Base-by-base conservation (phyloP, 176 grass and related monocot species). In the Oryza brachyantha region DNA sequence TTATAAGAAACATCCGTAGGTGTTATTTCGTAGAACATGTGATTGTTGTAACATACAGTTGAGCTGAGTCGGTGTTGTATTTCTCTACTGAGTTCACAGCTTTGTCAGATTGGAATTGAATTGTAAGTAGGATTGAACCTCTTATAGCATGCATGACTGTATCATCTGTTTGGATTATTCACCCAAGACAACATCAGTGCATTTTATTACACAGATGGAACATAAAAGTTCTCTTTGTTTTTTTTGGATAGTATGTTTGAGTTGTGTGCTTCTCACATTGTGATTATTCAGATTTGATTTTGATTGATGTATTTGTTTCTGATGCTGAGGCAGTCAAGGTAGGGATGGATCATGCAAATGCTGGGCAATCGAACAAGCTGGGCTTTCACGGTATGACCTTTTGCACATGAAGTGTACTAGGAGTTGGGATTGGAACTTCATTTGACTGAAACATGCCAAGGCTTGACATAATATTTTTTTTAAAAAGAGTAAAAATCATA, bases 341-440 rank as follows among this genome's bases (percentile, higher is more conserved):
- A 91, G 95, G 80, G 95, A 98, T 85, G 95, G 95, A 7, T 87
- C 90, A 24, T 94, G 95, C 80, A 94, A 92, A 87, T 94, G 92
- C 39, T 98, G 95, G 95, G 74, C n/a, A 59, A 77, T 98, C 75
- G 89, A 94, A 82, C 87, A 98, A 92, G 57, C 83, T 45, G 95
- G 89, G 25, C 77, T 98, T 29, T 98, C 92, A 48, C 64, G 90
- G 95, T 94, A 90, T 73, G n/a, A 17, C 5, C 45, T 3, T 13
- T 46, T 87, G 1, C 78, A 69, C 7, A 1, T 74, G 61, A 10
- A 68, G 16, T 66, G 14, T 61, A 57, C 42, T 66, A 35, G 50
- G 24, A 70, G 17, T 64, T 76, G 22, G 29, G 19, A 60, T 25
- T 11, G 5, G 40, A 41, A 6, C 45, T 77, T 68, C 19, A 13